phyloP scores from a whole-genome alignment of 768 basidiomycete genomes.

The Hypholoma fasciculare region DNA sequence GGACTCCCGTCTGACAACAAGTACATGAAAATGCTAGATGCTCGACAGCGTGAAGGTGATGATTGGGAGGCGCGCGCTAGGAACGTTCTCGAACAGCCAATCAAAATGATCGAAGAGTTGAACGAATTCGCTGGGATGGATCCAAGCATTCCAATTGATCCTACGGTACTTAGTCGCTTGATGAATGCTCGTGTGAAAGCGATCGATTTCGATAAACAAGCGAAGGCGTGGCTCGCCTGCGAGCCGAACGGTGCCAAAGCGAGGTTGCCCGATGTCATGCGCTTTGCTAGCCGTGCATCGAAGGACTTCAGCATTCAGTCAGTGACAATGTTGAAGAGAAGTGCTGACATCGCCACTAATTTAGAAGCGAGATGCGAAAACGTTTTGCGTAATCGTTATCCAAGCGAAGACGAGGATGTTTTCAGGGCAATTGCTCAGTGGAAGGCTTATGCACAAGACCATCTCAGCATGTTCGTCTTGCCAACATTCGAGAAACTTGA shows the following conservation, averaged over 20 bases:
- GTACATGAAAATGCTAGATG: constrained; percentile 62
- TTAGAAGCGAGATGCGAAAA: constrained; percentile 76
- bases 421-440: constrained; percentile 75
- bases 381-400: constrained; percentile 66
- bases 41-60: constrained; percentile 64
- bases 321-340: constrained; percentile 64
- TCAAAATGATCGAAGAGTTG: constrained; percentile 76
- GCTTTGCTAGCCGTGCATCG: constrained; percentile 69
- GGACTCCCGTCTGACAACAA: constrained; percentile 65
- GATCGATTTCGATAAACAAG: constrained; percentile 78
- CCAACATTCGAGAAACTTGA: constrained; percentile 75
- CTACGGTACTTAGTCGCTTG: constrained; percentile 63
- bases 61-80: constrained; percentile 79
- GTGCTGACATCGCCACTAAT: constrained; percentile 75
- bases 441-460: constrained; percentile 68
- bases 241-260: constrained; percentile 58
- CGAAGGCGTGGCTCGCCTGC: constrained; percentile 65
- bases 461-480: constrained; percentile 71
- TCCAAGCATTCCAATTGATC: constrained; percentile 67
- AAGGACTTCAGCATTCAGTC: constrained; percentile 77
- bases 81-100: constrained; percentile 61
- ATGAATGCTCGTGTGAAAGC: constrained; percentile 66
- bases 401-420: constrained; percentile 57
- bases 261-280: constrained; percentile 65
- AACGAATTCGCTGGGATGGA: constrained; percentile 71